A percentile compares a stretch with the other conserved stretches of the same genome.
Conservation (phyloP, 768 basidiomycete species). For the Hypholoma fasciculare region DNA sequence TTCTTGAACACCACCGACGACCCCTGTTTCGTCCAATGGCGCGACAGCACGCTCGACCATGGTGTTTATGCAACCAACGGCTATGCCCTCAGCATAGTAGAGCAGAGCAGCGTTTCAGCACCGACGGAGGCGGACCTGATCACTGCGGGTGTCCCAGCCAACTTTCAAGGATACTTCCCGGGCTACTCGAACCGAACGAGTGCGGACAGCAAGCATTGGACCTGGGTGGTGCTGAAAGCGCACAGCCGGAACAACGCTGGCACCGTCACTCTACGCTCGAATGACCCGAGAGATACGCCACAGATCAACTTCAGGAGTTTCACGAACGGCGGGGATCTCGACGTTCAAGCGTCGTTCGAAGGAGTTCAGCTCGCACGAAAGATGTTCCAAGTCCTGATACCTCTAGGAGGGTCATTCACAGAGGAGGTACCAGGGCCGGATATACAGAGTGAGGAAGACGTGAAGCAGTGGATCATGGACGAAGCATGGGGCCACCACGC, state of each 20-base stretch:
- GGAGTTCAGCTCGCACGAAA: conserved; percentile 1
- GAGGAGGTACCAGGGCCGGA: conserved; percentile 1
- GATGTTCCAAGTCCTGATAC: conserved; percentile 1
- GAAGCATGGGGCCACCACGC: conserved; percentile 5
- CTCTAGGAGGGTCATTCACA: not conserved
- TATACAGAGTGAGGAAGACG: conserved; percentile 1
- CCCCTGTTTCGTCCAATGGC: conserved; percentile 3
- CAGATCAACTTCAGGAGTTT: conserved; percentile 4
- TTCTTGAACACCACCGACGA: conserved; percentile 5
- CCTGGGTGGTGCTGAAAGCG: conserved; percentile 5
- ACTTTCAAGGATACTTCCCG: conserved; percentile 5
- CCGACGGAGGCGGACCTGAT: conserved; percentile 3
- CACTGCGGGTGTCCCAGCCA: conserved; percentile 2
- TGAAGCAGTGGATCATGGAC: conserved; percentile 5
- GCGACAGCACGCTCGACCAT: conserved; percentile 1
- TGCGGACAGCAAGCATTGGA: not conserved
- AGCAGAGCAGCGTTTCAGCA: not conserved
- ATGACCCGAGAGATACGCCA: conserved; percentile 1
- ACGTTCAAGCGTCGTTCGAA: conserved; percentile 1
- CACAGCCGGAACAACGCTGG: conserved; percentile 5
- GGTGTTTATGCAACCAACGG: conserved; percentile 5
- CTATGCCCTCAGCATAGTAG: conserved; percentile 1
- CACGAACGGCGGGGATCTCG: not conserved
- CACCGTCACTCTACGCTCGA: conserved; percentile 1
- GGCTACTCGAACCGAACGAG: conserved; percentile 3